Base-by-base conservation (phyloP, 2,329 filamentous ascomycete species). In the Paecilomyces fulvus region DNA sequence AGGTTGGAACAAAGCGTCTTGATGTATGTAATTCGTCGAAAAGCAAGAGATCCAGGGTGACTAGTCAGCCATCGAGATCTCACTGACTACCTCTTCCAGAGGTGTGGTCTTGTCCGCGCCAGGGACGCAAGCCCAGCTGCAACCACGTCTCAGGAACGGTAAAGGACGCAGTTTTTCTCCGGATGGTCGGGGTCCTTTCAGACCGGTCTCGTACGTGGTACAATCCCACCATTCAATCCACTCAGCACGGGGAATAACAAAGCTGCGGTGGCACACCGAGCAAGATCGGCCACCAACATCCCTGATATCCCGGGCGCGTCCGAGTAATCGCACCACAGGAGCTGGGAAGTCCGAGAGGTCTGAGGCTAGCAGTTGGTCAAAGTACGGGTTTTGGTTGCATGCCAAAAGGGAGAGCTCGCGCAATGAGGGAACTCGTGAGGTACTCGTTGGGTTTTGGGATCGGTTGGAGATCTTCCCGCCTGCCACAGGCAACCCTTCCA, bases 181-280 rank as follows among this genome's bases (percentile, higher is more conserved):
- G 1, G 63, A 60, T 25, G 57, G 55, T 14, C 71, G 65, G 5
- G 67, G 61, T n/a, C 63, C 59, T 60, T 73, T 71, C 53, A 69
- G 61, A 2, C 69, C 70, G 50, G 70, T 74, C 58, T 75, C 73
- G 57, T 70, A 68, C 1, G 71, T 71, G 12, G 63, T 67, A 55
- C 71, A 70, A 58, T 75, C 73, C 73, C 73, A 75, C 73, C 73
- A 75, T 58, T 77, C 76, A 20, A 76, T 64, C 74, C 75, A 78
- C 59, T 74, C 67, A 0, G 70, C 66, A 9, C 75, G 71, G 14
- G 75, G 68, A 52, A 75, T 65, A 5, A 78, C 70, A 50, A 74
- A 77, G 7, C 63, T 64, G 10, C 67, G 67, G 30, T 67, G 63
- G 53, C 76, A 79, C 0, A 74, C 64, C 0, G 73, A 75, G 58